These are phyloP conservation scores for Hypoxylon sp. DNA, from an alignment of 2,329 filamentous ascomycete genomes.

Conservation along the genomic window DNA sequence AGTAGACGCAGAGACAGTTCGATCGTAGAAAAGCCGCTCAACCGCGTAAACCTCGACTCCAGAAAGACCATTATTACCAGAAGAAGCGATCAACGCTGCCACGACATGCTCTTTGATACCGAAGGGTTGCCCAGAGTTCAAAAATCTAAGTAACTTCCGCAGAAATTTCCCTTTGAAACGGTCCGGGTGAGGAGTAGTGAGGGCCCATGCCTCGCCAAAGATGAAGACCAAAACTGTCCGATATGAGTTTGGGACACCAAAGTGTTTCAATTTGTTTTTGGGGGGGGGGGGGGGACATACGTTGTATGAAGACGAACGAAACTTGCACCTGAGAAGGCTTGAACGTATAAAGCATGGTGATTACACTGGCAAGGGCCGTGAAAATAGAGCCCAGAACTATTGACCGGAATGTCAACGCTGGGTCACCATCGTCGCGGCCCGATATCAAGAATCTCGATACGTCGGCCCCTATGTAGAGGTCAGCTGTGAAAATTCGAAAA, in stretches of 20 bases:
- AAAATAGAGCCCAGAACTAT: conserved; percentile 27
- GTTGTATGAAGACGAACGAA: conserved; percentile 29
- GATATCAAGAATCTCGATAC: conserved; percentile 33
- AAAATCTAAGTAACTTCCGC: conserved; percentile 14
- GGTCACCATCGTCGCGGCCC: conserved; percentile 27
- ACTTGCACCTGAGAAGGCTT: conserved; percentile 32
- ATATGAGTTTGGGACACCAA: background rate
- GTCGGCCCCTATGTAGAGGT: conserved; percentile 18
- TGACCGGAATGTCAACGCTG: conserved; percentile 32
- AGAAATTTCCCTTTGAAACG: conserved; percentile 23
- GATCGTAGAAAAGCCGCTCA: conserved; percentile 30
- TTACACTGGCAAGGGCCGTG: conserved; percentile 30
- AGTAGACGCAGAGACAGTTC: conserved; percentile 50
- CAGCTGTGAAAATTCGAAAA: background rate
- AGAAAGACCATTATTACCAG: conserved; percentile 32
- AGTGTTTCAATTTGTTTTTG: background rate
- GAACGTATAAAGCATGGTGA: conserved; percentile 34
- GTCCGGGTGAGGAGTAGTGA: conserved; percentile 21
- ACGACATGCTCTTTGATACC: conserved; percentile 37
- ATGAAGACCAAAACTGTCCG: conserved; percentile 28
- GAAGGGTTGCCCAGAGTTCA: conserved; percentile 28
- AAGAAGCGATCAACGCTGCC: conserved; percentile 28
- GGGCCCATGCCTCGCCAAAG: conserved; percentile 32
- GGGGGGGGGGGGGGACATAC: conserved; percentile 5
- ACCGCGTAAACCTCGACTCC: conserved; percentile 31